phyloP scores from a whole-genome alignment of 306 rosid genomes.

The Cicer yamashitae region DNA sequence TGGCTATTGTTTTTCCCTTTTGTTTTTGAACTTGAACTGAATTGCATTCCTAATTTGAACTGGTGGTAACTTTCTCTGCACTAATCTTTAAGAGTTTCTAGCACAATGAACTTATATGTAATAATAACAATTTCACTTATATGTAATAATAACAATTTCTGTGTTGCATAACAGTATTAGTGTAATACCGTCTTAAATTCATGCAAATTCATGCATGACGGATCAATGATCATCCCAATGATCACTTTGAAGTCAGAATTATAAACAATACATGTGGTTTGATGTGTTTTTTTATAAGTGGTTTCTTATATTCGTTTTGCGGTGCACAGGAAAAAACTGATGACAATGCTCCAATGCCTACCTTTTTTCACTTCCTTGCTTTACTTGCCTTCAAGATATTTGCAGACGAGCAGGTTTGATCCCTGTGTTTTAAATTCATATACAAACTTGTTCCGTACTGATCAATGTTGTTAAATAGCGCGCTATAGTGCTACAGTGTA shows the following conservation, averaged over 20 bases:
- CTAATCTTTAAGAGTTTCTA: constrained; percentile 5
- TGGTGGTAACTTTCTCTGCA: constrained; percentile 17
- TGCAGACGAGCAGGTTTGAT: constrained; percentile 80
- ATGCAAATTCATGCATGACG: constrained; percentile 17
- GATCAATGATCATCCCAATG: constrained; percentile 13
- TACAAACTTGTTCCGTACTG: constrained; percentile 25
- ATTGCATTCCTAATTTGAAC: not conserved
- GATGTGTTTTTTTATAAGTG: constrained; percentile 24
- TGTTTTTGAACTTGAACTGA: constrained; percentile 32
- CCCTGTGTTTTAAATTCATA: constrained; percentile 24
- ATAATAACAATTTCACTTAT: constrained; percentile 25
- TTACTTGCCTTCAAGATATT: constrained; percentile 98
- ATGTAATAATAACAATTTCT: constrained; percentile 24
- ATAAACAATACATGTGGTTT: not conserved
- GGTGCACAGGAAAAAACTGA: constrained; percentile 64
- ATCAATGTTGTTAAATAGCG: not conserved
- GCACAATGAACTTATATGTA: constrained; percentile 38
- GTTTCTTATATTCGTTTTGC: constrained; percentile 43
- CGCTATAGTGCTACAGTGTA: too few species aligned
- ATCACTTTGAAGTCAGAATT: constrained; percentile 27
- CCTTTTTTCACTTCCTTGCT: constrained; percentile 93
- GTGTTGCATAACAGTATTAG: not conserved
- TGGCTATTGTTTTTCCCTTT: not conserved
- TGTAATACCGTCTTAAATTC: constrained; percentile 9
- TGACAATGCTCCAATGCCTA: constrained; percentile 78